Percentiles rank a stretch among this genome's conserved stretches.
Evolutionary conservation across 257 asterid genomes (phyloP).

Genomic region (Echites panduratus): DNA sequence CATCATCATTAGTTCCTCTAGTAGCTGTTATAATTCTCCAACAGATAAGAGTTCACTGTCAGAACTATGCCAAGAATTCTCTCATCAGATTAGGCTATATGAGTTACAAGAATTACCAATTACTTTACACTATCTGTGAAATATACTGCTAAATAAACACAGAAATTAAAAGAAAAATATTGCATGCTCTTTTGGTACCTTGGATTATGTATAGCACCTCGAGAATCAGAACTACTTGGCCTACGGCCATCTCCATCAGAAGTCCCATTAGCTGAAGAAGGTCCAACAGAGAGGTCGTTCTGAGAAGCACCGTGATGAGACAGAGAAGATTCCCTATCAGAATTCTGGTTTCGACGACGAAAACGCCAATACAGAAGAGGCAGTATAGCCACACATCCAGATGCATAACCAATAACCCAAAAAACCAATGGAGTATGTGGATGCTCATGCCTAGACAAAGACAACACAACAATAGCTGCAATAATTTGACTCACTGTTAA

Average conservation of each 20-base stretch:
- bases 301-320: conserved; percentile 45
- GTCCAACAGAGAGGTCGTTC: conserved; percentile 33
- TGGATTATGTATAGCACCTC: conserved; percentile 41
- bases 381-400: conserved; percentile 77
- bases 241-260: conserved; percentile 48
- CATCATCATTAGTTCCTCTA: neutral
- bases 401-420: conserved; percentile 87
- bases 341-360: conserved; percentile 56
- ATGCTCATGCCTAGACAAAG: conserved; percentile 67
- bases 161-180: neutral
- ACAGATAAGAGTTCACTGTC: no score
- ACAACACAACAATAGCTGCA: conserved; percentile 71
- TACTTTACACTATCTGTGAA: neutral
- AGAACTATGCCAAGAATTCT: neutral
- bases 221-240: conserved; percentile 37
- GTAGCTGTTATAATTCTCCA: neutral
- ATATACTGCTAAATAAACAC: neutral
- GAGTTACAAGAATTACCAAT: neutral
- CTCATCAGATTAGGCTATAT: neutral
- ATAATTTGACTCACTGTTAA: conserved; percentile 76
- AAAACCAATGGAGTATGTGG: conserved; percentile 72
- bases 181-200: conserved; percentile 44
- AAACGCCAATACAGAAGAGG: conserved; percentile 93
- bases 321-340: conserved; percentile 65
- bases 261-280: conserved; percentile 45